These are phyloP conservation scores for Penicillium roqueforti DNA, from an alignment of 495 filamentous ascomycete species.

Conservation along the genomic window DNA sequence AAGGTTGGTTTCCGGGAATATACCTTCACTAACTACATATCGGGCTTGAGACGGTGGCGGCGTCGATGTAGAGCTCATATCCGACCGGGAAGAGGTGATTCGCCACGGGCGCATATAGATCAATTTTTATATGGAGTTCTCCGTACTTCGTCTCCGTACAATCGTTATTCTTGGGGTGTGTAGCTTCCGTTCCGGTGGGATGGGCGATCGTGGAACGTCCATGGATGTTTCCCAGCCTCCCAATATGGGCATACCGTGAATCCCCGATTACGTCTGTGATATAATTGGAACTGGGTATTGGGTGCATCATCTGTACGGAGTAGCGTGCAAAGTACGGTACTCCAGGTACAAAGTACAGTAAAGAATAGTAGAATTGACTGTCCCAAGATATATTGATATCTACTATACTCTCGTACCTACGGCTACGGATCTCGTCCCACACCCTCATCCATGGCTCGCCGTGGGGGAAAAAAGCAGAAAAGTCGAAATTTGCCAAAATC, in stretches of 20 bases:
- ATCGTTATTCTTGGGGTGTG: neutral
- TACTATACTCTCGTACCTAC: neutral
- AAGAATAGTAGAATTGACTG: neutral
- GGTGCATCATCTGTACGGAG: too few species aligned
- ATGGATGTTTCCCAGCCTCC: neutral
- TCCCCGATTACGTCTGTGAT: neutral
- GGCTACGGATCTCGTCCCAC: neutral
- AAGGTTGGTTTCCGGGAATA: too few species aligned
- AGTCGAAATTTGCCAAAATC: neutral
- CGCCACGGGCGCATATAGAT: neutral
- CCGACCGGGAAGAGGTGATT: conserved; percentile 4
- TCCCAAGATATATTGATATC: neutral
- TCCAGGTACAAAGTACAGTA: too few species aligned
- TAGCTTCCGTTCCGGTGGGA: neutral
- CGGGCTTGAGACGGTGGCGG: too few species aligned
- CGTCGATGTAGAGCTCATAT: neutral
- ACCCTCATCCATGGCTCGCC: conserved; percentile 2
- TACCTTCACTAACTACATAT: too few species aligned
- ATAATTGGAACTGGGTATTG: neutral
- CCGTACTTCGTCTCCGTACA: too few species aligned
- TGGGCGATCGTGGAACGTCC: conserved; percentile 1
- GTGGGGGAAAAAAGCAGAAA: neutral
- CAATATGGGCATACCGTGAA: neutral
- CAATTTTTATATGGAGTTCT: neutral
- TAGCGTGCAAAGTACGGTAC: neutral